Base-by-base conservation (phyloP, 768 basidiomycete species). In the Russula lepida region DNA sequence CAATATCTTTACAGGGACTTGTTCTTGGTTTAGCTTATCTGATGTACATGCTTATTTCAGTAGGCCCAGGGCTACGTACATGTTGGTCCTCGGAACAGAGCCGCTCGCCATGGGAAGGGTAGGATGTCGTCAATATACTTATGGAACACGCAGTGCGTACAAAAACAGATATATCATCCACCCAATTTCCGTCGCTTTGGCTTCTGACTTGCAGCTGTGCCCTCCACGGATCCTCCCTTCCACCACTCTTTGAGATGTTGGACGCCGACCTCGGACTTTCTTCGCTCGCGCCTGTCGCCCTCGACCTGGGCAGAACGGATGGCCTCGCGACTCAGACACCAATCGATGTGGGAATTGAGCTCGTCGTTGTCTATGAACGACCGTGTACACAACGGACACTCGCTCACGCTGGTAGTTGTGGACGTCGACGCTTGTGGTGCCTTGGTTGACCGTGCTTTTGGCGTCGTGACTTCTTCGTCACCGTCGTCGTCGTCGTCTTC, bases 281-380 rank as follows among this genome's bases (percentile, higher is more conserved):
- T 58, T 33, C 23, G 56, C 35, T 48, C 44, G 13, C 27, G 32
- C 61, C 32, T 25, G 35, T 60, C 64, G 5, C 69, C 69, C 56
- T 69, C 68, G 0, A 66, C 68, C 58, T 88, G 87, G 0, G 89
- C 89, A 67, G 89, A 81, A 60, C 80, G 74, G 63, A 95, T 93
- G 2, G 84, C 88, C 25, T 80, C 81, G 60, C 83, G 82, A 70
- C 89, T 94, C 54, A 97, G 72, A 69, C 94, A 97, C 68, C 85
- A 88, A 71, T 97, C 93, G 47, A 97, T 79, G 68, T 97, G 93
- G n/a, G 82, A 77, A 69, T 97, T 95, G 35, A 97, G 73, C 5
- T 81, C 85, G 51, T 80, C 77, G 69, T 97, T 97, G 70, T 92
- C 84, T 1, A 80, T 83, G 56, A 92, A 70, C 13, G 73, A 70